Evolutionary conservation across 306 rosid species (phyloP), one percentile per base, ranked within the genome.

Genomic region (Amphicarpaea edgeworthii): DNA sequence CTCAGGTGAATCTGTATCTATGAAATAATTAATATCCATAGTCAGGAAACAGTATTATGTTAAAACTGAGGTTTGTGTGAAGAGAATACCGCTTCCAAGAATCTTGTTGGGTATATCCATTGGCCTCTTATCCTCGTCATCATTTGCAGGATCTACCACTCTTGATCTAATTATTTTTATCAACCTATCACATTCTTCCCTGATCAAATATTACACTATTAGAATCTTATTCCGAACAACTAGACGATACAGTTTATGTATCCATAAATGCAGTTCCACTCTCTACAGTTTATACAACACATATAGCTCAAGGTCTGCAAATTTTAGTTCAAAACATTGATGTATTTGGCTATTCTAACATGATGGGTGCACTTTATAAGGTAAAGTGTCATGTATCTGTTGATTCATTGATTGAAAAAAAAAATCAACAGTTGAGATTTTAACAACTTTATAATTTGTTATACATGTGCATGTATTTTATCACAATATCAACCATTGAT

Each of bases 101-200:
- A 65, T 77, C 73, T 20, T 45, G 80, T 76, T 81, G 54, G 70
- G 77, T 55, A 77, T 83, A 87, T 80, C 88, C 72, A 79, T 71
- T 72, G 82, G 80, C 77, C 87, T 79, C 68, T 81, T 78, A 55
- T 69, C 83, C 63, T 53, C 85, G 57, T 54, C 86, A 68, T 83
- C 85, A 71, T 57, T 47, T 68, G 76, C 34, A 69, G 83, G 80
- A 79, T 87, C 93, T 64, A 90, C 83, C 14, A 90, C 90, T 86
- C 99, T 92, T 49, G 98, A 89, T 84, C 85, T 86, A 75, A 92
- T 87, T 68, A 90, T 89, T 74, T 84, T 85, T 32, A 87, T 75
- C 82, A 96, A 82, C 62, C 79, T 84, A 57, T 85, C 89, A 77
- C 88, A 84, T 85, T 96, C 99, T 72, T 88, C 98, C 98, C 99